A percentile compares a stretch with the other conserved stretches of the same genome.
phyloP scores from a whole-genome alignment of 768 basidiomycete genomes.

The Suillus bovinus region DNA sequence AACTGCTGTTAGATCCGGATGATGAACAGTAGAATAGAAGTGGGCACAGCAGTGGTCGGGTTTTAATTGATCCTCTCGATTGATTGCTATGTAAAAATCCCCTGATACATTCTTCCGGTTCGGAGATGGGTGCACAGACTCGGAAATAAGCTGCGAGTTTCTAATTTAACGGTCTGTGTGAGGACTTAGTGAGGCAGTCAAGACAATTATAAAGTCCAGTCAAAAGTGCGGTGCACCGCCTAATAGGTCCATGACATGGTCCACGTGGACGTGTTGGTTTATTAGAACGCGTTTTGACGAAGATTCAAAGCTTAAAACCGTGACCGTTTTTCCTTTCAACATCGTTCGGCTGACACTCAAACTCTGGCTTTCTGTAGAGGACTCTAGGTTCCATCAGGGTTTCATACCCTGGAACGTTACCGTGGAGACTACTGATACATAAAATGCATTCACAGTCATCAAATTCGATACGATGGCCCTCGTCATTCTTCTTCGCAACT shows the following conservation, averaged over 20 bases:
- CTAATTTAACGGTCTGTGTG: background rate
- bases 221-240: background rate
- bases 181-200: background rate
- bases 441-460: conserved; percentile 14
- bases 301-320: conserved; percentile 1
- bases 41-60: background rate
- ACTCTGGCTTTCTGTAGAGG: conserved; percentile 5
- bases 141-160: conserved; percentile 6
- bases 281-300: conserved; percentile 10
- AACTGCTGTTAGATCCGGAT: conserved; percentile 32
- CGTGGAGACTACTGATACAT: conserved; percentile 7
- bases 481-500: conserved; percentile 22
- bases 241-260: conserved; percentile 18
- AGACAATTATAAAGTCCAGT: background rate
- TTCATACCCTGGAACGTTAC: conserved; percentile 11
- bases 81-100: background rate
- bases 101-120: background rate
- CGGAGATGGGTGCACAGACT: conserved; percentile 4
- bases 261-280: conserved; percentile 25
- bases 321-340: conserved; percentile 4
- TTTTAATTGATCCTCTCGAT: conserved; percentile 1
- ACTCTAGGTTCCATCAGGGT: conserved; percentile 10
- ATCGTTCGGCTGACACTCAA: background rate
- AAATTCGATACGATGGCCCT: conserved; percentile 23
- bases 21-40: conserved; percentile 1